Evolutionary conservation across 192 early-diverging fungal species (phyloP), one percentile per base, ranked within the genome.

Genomic region (Coemansia aciculifera): DNA sequence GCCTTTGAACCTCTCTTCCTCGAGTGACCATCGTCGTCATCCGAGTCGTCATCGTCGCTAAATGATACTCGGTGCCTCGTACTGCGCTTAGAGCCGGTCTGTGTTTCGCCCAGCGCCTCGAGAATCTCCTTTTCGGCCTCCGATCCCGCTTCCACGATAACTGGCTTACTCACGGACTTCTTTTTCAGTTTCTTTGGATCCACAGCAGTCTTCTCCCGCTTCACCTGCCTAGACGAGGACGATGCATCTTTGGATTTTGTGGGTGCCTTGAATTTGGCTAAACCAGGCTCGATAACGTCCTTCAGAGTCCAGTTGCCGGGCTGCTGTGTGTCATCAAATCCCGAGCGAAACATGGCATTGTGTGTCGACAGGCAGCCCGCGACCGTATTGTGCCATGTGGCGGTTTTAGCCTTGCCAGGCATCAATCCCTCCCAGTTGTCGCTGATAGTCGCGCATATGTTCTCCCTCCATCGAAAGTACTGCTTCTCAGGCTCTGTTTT

Each of bases 361-460:
- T 93, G 90, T 9, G 91, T 93, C 5, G 92, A 95, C 23, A 95
- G 67, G 29, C 88, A 87, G 54, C 91, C 92, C 2, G 92, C 92
- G 5, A 95, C 86, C 2, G 92, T 94, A 73, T 95, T 95, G 37
- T 90, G 87, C 94, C 94, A 95, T 1, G 91, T 93, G 1, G 86
- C 85, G 1, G 89, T 86, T 72, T 91, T 87, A 36, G 83, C 71
- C 71, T 91, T 90, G 24, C 84, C 90, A 0, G 89, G 88, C 32
- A 86, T 73, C 38, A 95, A 68, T 38, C 89, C 80, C 5, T 89
- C 85, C 94, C 94, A 95, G 64, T 92, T 75, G 1, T 85, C 85
- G 59, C 88, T 86, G 61, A 94, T 90, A 37, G 89, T 91, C 13
- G 78, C 81, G 79, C 92, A 95, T 12, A 95, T 89, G 43, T 91